Evolutionary conservation across 2,329 filamentous ascomycete genomes (phyloP).

Genomic region (Penicillium sp.): DNA sequence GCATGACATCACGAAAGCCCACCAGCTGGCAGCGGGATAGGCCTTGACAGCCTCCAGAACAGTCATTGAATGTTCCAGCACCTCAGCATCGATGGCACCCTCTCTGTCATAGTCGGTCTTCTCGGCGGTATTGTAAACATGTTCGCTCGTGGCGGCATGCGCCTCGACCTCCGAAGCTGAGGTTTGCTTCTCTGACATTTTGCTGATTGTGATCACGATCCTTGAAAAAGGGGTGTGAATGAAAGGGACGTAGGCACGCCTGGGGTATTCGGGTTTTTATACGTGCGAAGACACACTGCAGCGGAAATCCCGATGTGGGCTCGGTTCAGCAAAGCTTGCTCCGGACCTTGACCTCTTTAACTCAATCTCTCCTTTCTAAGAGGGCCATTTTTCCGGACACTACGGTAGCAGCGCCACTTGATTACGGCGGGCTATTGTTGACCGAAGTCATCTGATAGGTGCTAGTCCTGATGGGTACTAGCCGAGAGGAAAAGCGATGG

Average conservation of each 20-base stretch:
- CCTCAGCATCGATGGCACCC: slow-evolving; percentile 61
- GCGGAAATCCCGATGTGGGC: slow-evolving; percentile 23
- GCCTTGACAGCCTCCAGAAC: slow-evolving; percentile 49
- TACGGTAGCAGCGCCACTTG: slow-evolving; percentile 18
- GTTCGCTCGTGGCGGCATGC: slow-evolving; percentile 26
- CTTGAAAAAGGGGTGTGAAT: slow-evolving; percentile 27
- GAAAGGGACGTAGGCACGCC: slow-evolving; percentile 29
- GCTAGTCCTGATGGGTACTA: slow-evolving; percentile 13
- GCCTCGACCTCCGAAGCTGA: slow-evolving; percentile 35
- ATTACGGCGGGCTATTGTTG: slow-evolving; percentile 12
- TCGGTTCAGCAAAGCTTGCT: slow-evolving; percentile 29
- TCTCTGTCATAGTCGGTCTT: slow-evolving; percentile 51
- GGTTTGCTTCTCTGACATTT: slow-evolving; percentile 35
- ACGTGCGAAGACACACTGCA: slow-evolving; percentile 23
- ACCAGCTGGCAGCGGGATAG: slow-evolving; percentile 56
- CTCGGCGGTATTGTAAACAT: slow-evolving; percentile 38
- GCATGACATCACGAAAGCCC: slow-evolving; percentile 59
- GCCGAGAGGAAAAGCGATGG: slow-evolving; percentile 15
- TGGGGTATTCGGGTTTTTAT: slow-evolving; percentile 37
- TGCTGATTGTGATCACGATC: slow-evolving; percentile 36
- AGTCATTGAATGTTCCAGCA: slow-evolving; percentile 53
- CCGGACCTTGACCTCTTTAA: slow-evolving; percentile 26
- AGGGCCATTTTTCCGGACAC: slow-evolving; percentile 15
- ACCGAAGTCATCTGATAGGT: slow-evolving; percentile 13
- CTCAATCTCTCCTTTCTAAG: slow-evolving; percentile 12